A percentile compares a stretch with the other conserved stretches of the same genome.
phyloP scores from a whole-genome alignment of 257 asterid species.

The Agastache rugosa region DNA sequence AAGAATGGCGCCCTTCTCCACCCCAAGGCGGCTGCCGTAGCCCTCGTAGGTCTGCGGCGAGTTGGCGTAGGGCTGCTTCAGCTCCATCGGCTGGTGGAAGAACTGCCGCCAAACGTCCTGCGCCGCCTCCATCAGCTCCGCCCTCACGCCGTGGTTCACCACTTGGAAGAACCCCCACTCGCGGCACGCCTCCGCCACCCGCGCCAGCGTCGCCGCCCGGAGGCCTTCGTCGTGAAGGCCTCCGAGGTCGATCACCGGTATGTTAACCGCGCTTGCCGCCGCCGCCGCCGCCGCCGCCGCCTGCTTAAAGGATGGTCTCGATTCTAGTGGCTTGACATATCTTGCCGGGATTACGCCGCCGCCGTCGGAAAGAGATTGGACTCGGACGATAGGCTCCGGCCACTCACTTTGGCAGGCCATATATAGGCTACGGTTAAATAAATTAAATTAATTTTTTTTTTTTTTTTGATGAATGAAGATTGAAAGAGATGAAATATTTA shows the following conservation, averaged over 20 bases:
- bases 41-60: conserved; percentile 85
- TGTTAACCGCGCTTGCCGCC: conserved; percentile 14
- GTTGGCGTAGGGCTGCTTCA: conserved; percentile 67
- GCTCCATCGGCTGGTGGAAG: conserved; percentile 72
- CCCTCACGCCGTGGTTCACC: conserved; percentile 71
- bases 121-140: conserved; percentile 66
- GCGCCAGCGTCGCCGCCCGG: conserved; percentile 23
- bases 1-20: conserved; percentile 80
- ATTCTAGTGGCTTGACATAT: conserved; percentile 57
- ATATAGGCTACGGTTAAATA: too few species aligned
- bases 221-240: conserved; percentile 30
- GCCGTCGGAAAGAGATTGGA: conserved; percentile 65
- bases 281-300: not conserved
- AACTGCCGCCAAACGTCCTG: conserved; percentile 72
- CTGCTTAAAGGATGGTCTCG: conserved; percentile 40
- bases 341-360: conserved; percentile 54
- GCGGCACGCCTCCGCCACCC: conserved; percentile 59
- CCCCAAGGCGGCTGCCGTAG: conserved; percentile 82
- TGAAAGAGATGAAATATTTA: not conserved
- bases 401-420: conserved; percentile 54
- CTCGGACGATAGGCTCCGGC: conserved; percentile 88
- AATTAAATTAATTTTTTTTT: not conserved
- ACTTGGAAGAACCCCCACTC: conserved; percentile 92
- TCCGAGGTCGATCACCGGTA: conserved; percentile 63
- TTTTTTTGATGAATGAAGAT: not conserved